phyloP scores from a whole-genome alignment of 129 eudicot genomes.

The Heracleum sosnowskyi region DNA sequence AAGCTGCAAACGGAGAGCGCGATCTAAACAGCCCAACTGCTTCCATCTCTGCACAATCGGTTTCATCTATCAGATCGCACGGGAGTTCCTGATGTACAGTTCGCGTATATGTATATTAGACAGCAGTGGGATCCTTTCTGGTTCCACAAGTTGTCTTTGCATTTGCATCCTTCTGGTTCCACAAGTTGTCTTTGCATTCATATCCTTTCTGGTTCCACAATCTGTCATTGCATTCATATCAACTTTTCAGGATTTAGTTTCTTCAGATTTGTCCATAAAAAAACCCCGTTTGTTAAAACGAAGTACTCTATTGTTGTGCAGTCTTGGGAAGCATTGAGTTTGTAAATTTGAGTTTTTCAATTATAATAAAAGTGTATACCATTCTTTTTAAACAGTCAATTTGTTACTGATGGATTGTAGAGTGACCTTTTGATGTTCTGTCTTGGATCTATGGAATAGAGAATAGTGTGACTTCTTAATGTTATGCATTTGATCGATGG shows the following conservation, averaged over 20 bases:
- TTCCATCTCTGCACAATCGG: constrained; percentile 88
- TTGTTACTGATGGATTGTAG: background rate
- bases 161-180: constrained; percentile 20
- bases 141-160: constrained; percentile 22
- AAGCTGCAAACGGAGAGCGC: constrained; percentile 64
- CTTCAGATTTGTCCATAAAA: constrained; percentile 12
- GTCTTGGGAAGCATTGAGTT: constrained; percentile 24
- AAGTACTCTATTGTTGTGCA: constrained; percentile 15
- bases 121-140: constrained; percentile 3
- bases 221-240: constrained; percentile 31
- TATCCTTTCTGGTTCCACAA: constrained; percentile 10
- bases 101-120: constrained; percentile 28
- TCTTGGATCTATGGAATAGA: background rate
- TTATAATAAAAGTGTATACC: constrained; percentile 9
- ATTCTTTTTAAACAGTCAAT: constrained; percentile 13
- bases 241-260: constrained; percentile 15
- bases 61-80: constrained; percentile 82
- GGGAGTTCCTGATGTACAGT: constrained; percentile 56
- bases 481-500: background rate
- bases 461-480: background rate
- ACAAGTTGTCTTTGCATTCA: constrained; percentile 30
- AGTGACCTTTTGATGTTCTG: background rate
- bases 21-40: constrained; percentile 93
- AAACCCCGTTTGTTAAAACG: background rate
- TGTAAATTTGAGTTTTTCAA: constrained; percentile 33